Evolutionary conservation across 345 rosid genomes (phyloP).

Genomic region (Erucastrum elatum): DNA sequence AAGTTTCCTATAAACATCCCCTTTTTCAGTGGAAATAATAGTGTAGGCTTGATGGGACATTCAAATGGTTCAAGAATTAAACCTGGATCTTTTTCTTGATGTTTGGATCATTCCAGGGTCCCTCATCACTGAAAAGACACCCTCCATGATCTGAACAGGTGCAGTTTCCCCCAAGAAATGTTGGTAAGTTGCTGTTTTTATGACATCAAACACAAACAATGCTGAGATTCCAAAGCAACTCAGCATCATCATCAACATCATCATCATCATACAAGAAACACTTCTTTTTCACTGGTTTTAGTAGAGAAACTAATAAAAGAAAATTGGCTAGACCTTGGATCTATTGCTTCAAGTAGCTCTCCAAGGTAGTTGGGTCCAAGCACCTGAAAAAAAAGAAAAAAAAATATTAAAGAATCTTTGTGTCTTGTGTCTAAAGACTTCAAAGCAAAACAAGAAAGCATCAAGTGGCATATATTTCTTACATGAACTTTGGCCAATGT

Average conservation of each 20-base stretch:
- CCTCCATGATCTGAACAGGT: conserved; percentile 74
- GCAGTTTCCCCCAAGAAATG: conserved; percentile 91
- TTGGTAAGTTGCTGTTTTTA: conserved; percentile 79
- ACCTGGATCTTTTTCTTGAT: conserved; percentile 50
- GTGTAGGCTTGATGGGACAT: neutral
- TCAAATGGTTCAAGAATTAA: neutral
- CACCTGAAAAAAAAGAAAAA: conserved; percentile 53
- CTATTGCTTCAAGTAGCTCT: conserved; percentile 73
- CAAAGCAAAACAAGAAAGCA: neutral
- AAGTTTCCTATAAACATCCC: conserved; percentile 5
- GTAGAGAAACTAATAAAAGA: neutral
- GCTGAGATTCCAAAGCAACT: neutral
- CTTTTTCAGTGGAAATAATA: neutral
- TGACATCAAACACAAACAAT: neutral
- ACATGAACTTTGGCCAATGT: conserved; percentile 84
- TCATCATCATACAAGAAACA: neutral
- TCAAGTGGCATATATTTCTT: conserved; percentile 27
- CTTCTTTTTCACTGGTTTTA: neutral
- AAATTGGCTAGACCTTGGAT: conserved; percentile 33
- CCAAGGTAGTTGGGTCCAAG: conserved; percentile 72
- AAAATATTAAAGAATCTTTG: neutral
- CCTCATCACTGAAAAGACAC: conserved; percentile 77
- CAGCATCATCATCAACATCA: neutral
- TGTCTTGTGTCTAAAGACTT: neutral
- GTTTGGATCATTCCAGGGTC: conserved; percentile 87